phyloP scores from a whole-genome alignment of 73 alveolate species.

The Paramecium sonneborni region DNA sequence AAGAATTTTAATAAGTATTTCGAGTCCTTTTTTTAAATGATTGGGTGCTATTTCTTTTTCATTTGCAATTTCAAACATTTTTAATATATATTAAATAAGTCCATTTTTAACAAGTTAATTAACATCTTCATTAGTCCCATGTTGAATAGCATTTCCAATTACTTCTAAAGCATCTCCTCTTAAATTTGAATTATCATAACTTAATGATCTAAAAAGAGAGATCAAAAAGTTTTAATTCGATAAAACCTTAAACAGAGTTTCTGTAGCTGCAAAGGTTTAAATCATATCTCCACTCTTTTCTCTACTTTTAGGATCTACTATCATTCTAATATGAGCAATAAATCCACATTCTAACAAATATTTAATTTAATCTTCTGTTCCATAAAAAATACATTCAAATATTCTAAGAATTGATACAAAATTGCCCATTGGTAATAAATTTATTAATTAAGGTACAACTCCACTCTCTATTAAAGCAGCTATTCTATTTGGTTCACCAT shows the following conservation, averaged over 20 bases:
- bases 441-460: neutral
- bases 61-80: neutral
- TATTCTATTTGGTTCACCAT: neutral
- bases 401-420: neutral
- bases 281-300: conserved; percentile 8
- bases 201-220: conserved; percentile 2
- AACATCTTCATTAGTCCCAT: conserved; percentile 15
- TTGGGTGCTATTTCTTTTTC: neutral
- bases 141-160: neutral
- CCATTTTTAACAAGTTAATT: neutral
- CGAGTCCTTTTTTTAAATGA: neutral
- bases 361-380: neutral
- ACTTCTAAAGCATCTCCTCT: conserved; percentile 26
- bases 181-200: conserved; percentile 4
- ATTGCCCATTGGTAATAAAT: neutral
- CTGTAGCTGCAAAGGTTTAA: neutral
- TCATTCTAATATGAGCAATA: neutral
- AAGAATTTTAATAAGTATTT: neutral
- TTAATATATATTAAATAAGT: neutral
- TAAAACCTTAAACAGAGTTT: neutral
- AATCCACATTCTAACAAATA: neutral
- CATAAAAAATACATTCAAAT: neutral
- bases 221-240: neutral
- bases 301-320: neutral
- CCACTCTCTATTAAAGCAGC: neutral